A percentile compares a stretch with the other conserved stretches of the same genome.
Evolutionary conservation across 805 yeast genomes (phyloP).

Genomic region (Komagataella pastoris): DNA sequence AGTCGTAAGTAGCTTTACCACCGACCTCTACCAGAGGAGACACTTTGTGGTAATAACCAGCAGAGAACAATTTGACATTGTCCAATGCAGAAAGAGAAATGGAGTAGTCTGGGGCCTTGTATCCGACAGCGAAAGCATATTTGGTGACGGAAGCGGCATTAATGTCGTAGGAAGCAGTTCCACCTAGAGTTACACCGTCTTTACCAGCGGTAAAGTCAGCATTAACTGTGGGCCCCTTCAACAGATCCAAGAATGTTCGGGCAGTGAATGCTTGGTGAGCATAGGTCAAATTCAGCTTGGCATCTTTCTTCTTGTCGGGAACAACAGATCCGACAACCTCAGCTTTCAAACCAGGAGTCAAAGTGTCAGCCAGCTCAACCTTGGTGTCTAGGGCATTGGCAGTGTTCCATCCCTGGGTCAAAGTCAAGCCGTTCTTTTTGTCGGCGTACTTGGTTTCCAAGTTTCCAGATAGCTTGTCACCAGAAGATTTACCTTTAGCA

Average conservation of each 20-base stretch:
- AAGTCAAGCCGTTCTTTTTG: slow-evolving; percentile 81
- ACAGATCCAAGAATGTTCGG: slow-evolving; percentile 86
- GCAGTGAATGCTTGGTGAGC: slow-evolving; percentile 89
- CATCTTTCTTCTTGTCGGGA: slow-evolving; percentile 78
- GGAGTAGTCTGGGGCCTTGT: slow-evolving; percentile 78
- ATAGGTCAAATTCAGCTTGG: slow-evolving; percentile 83
- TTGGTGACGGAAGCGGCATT: slow-evolving; percentile 84
- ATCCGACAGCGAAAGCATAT: slow-evolving; percentile 89
- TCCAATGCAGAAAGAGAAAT: slow-evolving; percentile 74
- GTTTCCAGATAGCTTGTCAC: slow-evolving; percentile 74
- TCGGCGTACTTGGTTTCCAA: slow-evolving; percentile 88
- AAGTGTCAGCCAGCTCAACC: slow-evolving; percentile 81
- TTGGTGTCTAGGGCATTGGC: slow-evolving; percentile 86
- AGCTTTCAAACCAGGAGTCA: slow-evolving; percentile 91
- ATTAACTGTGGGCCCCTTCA: slow-evolving; percentile 90
- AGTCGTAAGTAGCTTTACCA: slow-evolving; percentile 94
- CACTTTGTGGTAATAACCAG: slow-evolving; percentile 95
- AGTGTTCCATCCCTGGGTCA: slow-evolving; percentile 97
- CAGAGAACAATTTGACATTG: slow-evolving; percentile 81
- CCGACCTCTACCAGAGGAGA: slow-evolving; percentile 90
- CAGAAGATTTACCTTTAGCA: slow-evolving; percentile 81
- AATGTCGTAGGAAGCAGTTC: slow-evolving; percentile 94
- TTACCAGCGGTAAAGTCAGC: slow-evolving; percentile 94
- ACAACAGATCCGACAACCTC: slow-evolving; percentile 79
- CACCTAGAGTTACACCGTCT: slow-evolving; percentile 95